Base-by-base conservation (phyloP, 768 basidiomycete species). In the Boletus sensibilis region DNA sequence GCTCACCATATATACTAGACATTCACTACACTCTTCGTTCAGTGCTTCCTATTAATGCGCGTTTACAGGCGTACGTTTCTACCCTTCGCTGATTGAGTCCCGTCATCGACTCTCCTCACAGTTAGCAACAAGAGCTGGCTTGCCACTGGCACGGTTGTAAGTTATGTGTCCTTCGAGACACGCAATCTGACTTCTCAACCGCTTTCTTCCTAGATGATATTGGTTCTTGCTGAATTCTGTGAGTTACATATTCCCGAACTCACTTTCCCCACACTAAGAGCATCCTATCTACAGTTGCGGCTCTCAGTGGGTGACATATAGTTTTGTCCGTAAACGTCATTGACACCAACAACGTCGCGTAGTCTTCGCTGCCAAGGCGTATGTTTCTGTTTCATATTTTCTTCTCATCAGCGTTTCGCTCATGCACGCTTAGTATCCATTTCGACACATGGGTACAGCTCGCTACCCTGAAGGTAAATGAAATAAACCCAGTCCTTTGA, bases 21-120 rank as follows among this genome's bases (percentile, higher is more conserved):
- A 31, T 64, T 82, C 20, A 82, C 79, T 13, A 79, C 76, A 6
- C 69, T 76, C 40, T 66, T 82, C 21, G 83, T 84, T 7, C 84
- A 85, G 69, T 75, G 79, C 38, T 85, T 84, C 68, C 75, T 83
- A 56, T 64, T 74, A 1, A 67, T 75, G 58, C 79, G 83, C 1
- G 72, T 85, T 4, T 85, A 78, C 73, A 74, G 68, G 46, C 62
- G 79, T 81, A 63, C 49, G 79, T 69, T 40, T 39, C 29, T n/a
- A 18, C n/a, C 13, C 9, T 21, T 42, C 16, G 1, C 41, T 50
- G 14, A 9, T 6, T 18, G n/a, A 20, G 6, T 13, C 10, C 33
- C 39, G 40, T 35, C 18, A 45, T 52, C 49, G 25, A 62, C 16
- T 20, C 18, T 29, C 12, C 14, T 65, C 76, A 56, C 34, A 82